phyloP scores from a whole-genome alignment of 805 yeast species.

The Kodamaea kakaduensis region DNA sequence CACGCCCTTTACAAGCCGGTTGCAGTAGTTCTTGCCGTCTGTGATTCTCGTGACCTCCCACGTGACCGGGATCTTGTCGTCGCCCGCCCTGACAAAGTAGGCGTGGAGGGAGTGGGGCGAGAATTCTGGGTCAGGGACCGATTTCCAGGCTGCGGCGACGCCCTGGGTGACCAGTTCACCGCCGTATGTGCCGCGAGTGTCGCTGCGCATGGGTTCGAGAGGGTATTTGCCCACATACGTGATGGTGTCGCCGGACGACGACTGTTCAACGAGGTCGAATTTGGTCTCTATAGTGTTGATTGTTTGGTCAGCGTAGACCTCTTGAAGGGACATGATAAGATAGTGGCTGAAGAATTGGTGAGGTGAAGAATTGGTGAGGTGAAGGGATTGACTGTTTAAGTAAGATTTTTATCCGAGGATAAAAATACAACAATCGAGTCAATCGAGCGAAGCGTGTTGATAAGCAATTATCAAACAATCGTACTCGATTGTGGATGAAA shows the following conservation, averaged over 20 bases:
- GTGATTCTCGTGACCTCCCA: slow-evolving; percentile 23
- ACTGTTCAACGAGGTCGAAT: slow-evolving; percentile 8
- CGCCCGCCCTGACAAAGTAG: slow-evolving; percentile 27
- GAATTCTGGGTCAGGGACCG: slow-evolving; percentile 19
- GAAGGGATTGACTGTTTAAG: no score
- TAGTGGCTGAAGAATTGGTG: no score
- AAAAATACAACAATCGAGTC: no score
- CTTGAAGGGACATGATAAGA: slow-evolving; percentile 4
- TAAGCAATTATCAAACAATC: no score
- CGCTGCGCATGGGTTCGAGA: slow-evolving; percentile 19
- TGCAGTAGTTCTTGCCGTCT: slow-evolving; percentile 24
- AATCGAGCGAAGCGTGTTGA: no score
- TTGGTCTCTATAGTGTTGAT: slow-evolving; percentile 11
- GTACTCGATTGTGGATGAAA: no score
- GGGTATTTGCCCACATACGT: slow-evolving; percentile 23
- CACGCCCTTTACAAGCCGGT: slow-evolving; percentile 21
- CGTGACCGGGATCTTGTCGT: slow-evolving; percentile 17
- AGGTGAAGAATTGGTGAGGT: no score
- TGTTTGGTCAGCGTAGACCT: slow-evolving; percentile 5
- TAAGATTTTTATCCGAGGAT: no score
- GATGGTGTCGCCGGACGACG: slow-evolving; percentile 13
- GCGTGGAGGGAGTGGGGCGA: slow-evolving; percentile 26
- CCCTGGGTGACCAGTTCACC: slow-evolving; percentile 27
- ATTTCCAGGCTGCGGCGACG: slow-evolving; percentile 27
- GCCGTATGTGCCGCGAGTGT: slow-evolving; percentile 26